Evolutionary conservation across 495 filamentous ascomycete species (phyloP).

Genomic region (Penicillium ucsense): DNA sequence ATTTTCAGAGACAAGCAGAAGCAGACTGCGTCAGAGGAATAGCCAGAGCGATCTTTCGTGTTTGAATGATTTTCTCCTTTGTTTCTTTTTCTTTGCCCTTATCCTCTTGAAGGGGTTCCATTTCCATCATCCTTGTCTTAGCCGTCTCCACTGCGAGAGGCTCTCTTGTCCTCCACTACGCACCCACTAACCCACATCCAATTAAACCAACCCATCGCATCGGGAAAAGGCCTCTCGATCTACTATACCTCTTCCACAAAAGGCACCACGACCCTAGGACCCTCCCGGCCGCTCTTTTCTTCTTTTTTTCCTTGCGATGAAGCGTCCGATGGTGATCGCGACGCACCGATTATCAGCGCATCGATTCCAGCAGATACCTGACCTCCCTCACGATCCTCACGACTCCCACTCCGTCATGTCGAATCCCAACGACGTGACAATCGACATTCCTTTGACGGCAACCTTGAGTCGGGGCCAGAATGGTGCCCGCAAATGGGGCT

Average conservation of each 20-base stretch:
- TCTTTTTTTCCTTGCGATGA: slow-evolving; percentile 15
- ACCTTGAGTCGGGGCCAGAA: slow-evolving; percentile 35
- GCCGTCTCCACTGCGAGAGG: background rate
- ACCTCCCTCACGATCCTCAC: slow-evolving; percentile 19
- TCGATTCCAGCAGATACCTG: slow-evolving; percentile 40
- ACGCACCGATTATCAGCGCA: slow-evolving; percentile 32
- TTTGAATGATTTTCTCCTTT: background rate
- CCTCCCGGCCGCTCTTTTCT: background rate
- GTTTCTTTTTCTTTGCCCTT: background rate
- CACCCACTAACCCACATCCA: background rate
- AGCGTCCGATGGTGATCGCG: slow-evolving; percentile 21
- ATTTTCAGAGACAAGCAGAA: too few relatives aligned
- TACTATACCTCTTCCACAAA: slow-evolving; percentile 3
- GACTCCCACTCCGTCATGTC: slow-evolving; percentile 15
- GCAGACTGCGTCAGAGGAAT: too few relatives aligned
- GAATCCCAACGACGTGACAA: slow-evolving; percentile 47
- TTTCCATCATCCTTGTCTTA: too few relatives aligned
- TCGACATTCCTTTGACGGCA: slow-evolving; percentile 46
- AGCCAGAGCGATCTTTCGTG: too few relatives aligned
- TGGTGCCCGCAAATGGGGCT: slow-evolving; percentile 31
- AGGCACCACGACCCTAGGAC: background rate
- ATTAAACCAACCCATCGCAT: slow-evolving; percentile 1
- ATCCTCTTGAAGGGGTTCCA: too few relatives aligned
- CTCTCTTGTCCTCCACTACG: background rate
- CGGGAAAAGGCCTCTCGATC: slow-evolving; percentile 1